phyloP scores from a whole-genome alignment of 139 green algal genomes.

The Diplosphaera chodatii region DNA sequence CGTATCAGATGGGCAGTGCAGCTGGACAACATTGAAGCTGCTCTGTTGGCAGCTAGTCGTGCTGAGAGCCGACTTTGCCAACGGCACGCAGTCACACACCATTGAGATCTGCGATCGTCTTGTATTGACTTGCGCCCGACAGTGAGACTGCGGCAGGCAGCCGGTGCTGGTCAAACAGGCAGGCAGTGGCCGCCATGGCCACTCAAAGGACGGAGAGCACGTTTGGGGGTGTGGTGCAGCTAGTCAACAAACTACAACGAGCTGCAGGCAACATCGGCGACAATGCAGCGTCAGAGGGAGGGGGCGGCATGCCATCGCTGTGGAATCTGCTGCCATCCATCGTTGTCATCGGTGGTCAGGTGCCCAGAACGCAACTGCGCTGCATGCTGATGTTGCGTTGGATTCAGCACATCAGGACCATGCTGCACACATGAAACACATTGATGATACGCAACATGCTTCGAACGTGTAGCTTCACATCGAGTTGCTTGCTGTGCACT shows the following conservation, averaged over 20 bases:
- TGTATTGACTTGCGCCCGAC: not conserved
- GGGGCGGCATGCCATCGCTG: slow-evolving; percentile 49
- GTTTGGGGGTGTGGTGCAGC: slow-evolving; percentile 16
- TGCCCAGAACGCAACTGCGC: no score
- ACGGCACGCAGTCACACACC: no score
- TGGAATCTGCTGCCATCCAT: slow-evolving; percentile 84
- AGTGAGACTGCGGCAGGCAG: not conserved
- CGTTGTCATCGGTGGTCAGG: slow-evolving; percentile 86
- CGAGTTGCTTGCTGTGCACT: not conserved
- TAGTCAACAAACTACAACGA: slow-evolving; percentile 45
- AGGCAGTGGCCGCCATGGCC: not conserved
- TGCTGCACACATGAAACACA: no score
- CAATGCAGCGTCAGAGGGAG: slow-evolving; percentile 22
- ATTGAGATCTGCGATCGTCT: not conserved
- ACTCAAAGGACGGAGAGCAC: not conserved
- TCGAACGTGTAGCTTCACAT: no score
- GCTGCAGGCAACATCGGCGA: slow-evolving; percentile 41
- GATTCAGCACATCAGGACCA: no score
- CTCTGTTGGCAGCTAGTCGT: no score
- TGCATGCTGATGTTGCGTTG: no score
- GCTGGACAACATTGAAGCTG: no score
- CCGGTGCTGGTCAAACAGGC: not conserved
- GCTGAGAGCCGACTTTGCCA: no score
- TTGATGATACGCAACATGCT: no score
- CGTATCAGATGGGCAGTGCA: no score